Conservation (phyloP, 306 rosid species). For the Castanea mollissima region DNA sequence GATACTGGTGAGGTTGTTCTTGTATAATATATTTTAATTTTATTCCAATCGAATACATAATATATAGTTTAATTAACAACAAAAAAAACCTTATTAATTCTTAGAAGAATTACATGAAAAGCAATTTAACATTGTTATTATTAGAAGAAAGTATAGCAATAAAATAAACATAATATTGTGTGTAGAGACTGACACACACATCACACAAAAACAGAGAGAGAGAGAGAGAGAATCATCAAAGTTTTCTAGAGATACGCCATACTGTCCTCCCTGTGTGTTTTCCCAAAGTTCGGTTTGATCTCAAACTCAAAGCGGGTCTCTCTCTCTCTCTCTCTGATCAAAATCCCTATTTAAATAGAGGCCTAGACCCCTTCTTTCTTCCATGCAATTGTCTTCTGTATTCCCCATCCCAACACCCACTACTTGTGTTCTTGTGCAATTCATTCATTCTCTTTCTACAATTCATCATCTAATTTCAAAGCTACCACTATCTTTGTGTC, state of each 20-base stretch:
- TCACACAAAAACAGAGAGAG: background rate
- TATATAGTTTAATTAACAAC: too few species aligned
- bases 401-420: conserved; percentile 25
- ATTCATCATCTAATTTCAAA: background rate
- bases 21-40: background rate
- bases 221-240: background rate
- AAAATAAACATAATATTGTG: conserved; percentile 2
- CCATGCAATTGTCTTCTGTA: conserved; percentile 39
- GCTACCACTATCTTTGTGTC: background rate
- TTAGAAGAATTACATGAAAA: background rate
- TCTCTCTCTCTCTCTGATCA: background rate
- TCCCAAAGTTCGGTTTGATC: background rate
- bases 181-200: background rate
- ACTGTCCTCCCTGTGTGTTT: background rate
- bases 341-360: conserved; percentile 32
- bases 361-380: conserved; percentile 31
- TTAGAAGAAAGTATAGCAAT: background rate
- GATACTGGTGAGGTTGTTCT: background rate
- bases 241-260: background rate
- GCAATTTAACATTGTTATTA: background rate
- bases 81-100: too few species aligned
- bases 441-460: background rate
- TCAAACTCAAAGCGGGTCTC: conserved; percentile 6
- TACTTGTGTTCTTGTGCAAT: conserved; percentile 14
- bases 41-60: background rate